Conservation (phyloP, 2,329 filamentous ascomycete species). For the Trichoderma hamatum region DNA sequence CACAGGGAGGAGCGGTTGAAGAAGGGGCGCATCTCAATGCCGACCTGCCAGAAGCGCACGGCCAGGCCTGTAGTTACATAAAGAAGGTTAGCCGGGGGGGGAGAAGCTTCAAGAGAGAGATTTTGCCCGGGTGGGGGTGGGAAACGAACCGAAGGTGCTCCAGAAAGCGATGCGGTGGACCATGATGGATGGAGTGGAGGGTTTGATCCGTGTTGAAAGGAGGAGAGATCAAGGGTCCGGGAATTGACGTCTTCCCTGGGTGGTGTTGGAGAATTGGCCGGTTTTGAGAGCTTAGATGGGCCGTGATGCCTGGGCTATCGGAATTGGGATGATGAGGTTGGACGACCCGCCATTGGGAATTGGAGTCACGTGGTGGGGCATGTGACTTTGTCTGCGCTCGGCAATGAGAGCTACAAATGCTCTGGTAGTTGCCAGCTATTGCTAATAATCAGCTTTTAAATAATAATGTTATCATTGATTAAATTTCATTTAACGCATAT, state of each 20-base stretch:
- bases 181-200: slow-evolving; percentile 49
- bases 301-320: slow-evolving; percentile 29
- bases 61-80: slow-evolving; percentile 68
- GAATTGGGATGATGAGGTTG: slow-evolving; percentile 35
- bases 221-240: not conserved
- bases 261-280: slow-evolving; percentile 27
- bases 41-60: slow-evolving; percentile 93
- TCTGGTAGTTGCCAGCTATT: too few species aligned
- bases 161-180: slow-evolving; percentile 75
- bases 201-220: not conserved
- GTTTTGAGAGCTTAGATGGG: slow-evolving; percentile 30
- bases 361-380: slow-evolving; percentile 4
- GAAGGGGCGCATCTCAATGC: slow-evolving; percentile 96
- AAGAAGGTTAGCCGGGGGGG: not conserved
- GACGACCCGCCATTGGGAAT: slow-evolving; percentile 12
- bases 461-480: not conserved
- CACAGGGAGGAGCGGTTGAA: slow-evolving; percentile 83
- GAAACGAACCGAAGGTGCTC: slow-evolving; percentile 81
- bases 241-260: slow-evolving; percentile 22
- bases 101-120: not conserved
- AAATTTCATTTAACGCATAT: not conserved
- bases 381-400: not conserved
- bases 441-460: not conserved
- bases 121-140: not conserved
- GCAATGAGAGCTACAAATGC: not conserved